These are phyloP conservation scores for Aureobasidium sp. DNA, from an alignment of 2,329 filamentous ascomycete genomes.

Conservation along the genomic window DNA sequence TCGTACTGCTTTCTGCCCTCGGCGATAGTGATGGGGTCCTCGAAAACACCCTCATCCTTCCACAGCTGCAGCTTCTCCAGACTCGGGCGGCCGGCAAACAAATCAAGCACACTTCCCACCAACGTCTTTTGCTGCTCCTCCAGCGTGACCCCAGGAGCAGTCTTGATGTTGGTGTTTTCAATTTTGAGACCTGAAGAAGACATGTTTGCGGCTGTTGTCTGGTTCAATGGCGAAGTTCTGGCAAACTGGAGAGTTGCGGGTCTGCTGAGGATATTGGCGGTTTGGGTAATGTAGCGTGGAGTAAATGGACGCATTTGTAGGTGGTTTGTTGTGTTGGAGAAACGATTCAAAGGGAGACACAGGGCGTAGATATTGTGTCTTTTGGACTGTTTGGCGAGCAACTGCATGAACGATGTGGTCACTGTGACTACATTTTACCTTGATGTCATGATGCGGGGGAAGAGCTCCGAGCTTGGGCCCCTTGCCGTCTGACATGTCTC, in stretches of 20 bases:
- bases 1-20: conserved; percentile 47
- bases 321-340: neutral
- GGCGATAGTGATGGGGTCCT: conserved; percentile 53
- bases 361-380: neutral
- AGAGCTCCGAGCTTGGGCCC: too few relatives aligned
- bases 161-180: conserved; percentile 49
- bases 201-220: conserved; percentile 24
- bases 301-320: conserved; percentile 13
- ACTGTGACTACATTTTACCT: conserved; percentile 13
- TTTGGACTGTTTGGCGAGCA: neutral
- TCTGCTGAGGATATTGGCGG: conserved; percentile 5
- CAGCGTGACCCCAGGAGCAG: conserved; percentile 45
- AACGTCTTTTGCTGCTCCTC: conserved; percentile 46
- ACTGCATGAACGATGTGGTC: neutral
- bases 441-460: conserved; percentile 3
- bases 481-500: neutral
- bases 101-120: conserved; percentile 53
- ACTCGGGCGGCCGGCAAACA: conserved; percentile 55
- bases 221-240: conserved; percentile 1
- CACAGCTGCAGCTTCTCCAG: conserved; percentile 54
- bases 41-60: conserved; percentile 51
- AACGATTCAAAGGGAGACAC: neutral
- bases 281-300: conserved; percentile 14
- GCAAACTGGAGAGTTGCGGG: conserved; percentile 3
- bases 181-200: conserved; percentile 39